Evolutionary conservation across 2,329 filamentous ascomycete genomes (phyloP).

Genomic region (Metarhizium guizhouense): DNA sequence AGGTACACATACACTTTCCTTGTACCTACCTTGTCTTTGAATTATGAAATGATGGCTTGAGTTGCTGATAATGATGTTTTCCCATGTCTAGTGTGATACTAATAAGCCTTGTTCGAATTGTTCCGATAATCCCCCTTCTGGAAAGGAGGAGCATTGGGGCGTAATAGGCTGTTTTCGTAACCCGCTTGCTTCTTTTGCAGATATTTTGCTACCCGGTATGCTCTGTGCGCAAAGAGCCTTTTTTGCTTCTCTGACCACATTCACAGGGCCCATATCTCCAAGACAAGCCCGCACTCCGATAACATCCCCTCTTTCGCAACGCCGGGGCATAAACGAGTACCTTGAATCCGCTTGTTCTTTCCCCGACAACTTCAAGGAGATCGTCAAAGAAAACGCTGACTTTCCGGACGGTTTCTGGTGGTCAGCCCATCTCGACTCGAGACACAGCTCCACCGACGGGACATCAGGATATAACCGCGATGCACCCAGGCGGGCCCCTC

Average conservation of each 20-base stretch:
- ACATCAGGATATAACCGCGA: conserved; percentile 17
- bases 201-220: conserved; percentile 42
- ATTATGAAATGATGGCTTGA: neutral
- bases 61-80: neutral
- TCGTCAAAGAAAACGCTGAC: conserved; percentile 38
- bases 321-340: conserved; percentile 43
- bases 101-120: conserved; percentile 41
- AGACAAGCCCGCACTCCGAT: conserved; percentile 40
- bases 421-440: conserved; percentile 38
- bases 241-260: neutral
- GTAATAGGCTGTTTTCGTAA: conserved; percentile 43
- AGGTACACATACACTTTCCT: conserved; percentile 25
- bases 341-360: conserved; percentile 37
- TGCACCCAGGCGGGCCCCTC: conserved; percentile 33
- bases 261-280: conserved; percentile 35
- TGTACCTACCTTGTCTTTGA: neutral
- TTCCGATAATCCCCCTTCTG: conserved; percentile 25
- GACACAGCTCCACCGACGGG: conserved; percentile 12
- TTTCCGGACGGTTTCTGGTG: conserved; percentile 51
- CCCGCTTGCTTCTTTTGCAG: conserved; percentile 35
- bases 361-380: conserved; percentile 27
- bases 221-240: neutral
- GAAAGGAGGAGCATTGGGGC: conserved; percentile 37
- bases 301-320: conserved; percentile 39
- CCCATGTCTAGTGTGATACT: conserved; percentile 37